Evolutionary conservation across 805 yeast species (phyloP).

Genomic region (Cyberlindnera galapagoensis): DNA sequence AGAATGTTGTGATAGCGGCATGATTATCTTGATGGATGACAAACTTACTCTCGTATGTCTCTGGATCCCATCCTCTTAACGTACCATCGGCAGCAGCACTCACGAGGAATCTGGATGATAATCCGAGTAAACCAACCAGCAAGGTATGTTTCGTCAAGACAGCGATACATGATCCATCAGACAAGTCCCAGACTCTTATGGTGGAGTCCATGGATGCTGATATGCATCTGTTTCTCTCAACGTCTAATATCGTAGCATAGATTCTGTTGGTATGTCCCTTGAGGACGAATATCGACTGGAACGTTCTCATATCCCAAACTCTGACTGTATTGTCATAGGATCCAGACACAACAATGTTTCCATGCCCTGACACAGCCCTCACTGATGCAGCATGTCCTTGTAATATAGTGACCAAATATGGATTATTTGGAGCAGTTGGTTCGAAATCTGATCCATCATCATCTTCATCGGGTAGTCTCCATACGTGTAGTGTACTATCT

Average conservation of each 20-base stretch:
- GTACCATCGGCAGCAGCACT: conserved; percentile 97
- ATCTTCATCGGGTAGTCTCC: conserved; percentile 62
- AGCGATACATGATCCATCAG: conserved; percentile 61
- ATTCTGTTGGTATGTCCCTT: conserved; percentile 84
- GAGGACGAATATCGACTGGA: conserved; percentile 64
- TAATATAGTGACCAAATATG: conserved; percentile 61
- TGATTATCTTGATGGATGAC: conserved; percentile 72
- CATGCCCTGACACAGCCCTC: conserved; percentile 81
- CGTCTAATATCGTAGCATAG: conserved; percentile 82
- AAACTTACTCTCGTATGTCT: conserved; percentile 55
- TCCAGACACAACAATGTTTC: conserved; percentile 79
- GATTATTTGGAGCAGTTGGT: conserved; percentile 34
- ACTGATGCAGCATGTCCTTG: conserved; percentile 78
- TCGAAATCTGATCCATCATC: conserved; percentile 26
- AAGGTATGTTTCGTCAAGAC: conserved; percentile 85
- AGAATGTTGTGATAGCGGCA: conserved; percentile 89
- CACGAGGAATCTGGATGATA: conserved; percentile 70
- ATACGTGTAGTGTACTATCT: conserved; percentile 75
- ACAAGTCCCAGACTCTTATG: conserved; percentile 85
- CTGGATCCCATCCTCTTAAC: conserved; percentile 88
- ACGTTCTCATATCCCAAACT: conserved; percentile 83
- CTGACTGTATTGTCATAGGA: conserved; percentile 86
- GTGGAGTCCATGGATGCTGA: conserved; percentile 90
- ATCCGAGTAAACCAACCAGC: conserved; percentile 78
- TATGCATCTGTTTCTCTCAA: conserved; percentile 68